Base-by-base conservation (phyloP, 176 grass and related monocot genomes). In the Stipa capillata region DNA sequence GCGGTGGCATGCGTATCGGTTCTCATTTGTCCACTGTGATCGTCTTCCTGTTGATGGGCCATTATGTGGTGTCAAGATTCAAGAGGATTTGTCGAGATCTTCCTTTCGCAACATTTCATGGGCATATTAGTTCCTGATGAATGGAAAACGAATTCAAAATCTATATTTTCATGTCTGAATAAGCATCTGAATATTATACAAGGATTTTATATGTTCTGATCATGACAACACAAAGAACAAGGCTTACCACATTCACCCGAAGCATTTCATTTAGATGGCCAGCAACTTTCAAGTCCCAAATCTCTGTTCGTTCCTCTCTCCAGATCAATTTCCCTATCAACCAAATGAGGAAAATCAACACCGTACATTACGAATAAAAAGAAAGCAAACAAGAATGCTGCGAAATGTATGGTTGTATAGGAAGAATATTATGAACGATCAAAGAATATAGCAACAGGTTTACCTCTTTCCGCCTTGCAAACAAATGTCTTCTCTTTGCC, bases 201-300 rank as follows among this genome's bases (percentile, higher is more conserved):
- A n/a, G n/a, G n/a, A n/a, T n/a, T n/a, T n/a, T n/a, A n/a, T n/a
- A n/a, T n/a, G n/a, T n/a, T n/a, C n/a, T n/a, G n/a, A 0, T 81
- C 45, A 45, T 27, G 18, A 17, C 13, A 79, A 8, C 65, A n/a
- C n/a, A n/a, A n/a, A n/a, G n/a, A 39, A 64, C 35, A 58, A 45
- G 28, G 16, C 67, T 67, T 84, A 84, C 80, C 73, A 31, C 86
- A 59, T 79, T 39, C 17, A 78, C 17, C 39, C 64, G 58, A 65
- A 73, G 12, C 66, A 56, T 83, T 34, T 18, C 60, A 23, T 48
- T 49, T 21, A 43, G 16, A 41, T 54, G 61, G n/a, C 23, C 6
- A 58, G 50, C 40, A 6, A 27, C 14, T 60, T 15, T 8, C 50
- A 32, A 32, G 13, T 58, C 24, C 32, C 9, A 2, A 39, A 54